Conservation (phyloP, 2,329 filamentous ascomycete species). For the Fusarium kyushuense region DNA sequence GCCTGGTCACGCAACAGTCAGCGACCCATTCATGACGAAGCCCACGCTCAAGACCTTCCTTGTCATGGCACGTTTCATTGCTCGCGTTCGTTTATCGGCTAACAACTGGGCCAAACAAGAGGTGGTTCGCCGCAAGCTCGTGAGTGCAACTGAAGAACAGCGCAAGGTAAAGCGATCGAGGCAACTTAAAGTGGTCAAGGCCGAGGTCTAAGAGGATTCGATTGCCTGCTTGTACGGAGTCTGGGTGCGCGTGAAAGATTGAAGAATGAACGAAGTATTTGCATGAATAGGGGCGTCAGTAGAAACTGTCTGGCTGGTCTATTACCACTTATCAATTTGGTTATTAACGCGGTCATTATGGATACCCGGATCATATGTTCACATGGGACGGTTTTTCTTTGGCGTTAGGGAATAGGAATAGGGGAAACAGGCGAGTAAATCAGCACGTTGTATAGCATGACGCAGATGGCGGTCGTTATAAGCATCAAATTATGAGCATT, state of each 20-base stretch:
- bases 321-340: conserved; percentile 20
- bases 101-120: conserved; percentile 65
- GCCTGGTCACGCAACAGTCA: conserved; percentile 42
- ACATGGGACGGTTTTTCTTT: conserved; percentile 15
- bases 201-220: conserved; percentile 46
- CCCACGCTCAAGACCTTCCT: conserved; percentile 59
- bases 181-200: conserved; percentile 56
- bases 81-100: conserved; percentile 62
- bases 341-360: conserved; percentile 29
- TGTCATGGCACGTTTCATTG: conserved; percentile 64
- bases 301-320: conserved; percentile 16
- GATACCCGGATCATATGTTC: conserved; percentile 29
- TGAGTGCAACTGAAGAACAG: conserved; percentile 62
- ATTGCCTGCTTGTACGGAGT: conserved; percentile 8
- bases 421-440: conserved; percentile 8
- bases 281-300: conserved; percentile 11
- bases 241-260: conserved; percentile 1
- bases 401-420: conserved; percentile 19
- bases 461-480: conserved; percentile 10
- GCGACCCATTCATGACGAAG: conserved; percentile 31
- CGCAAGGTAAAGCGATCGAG: conserved; percentile 59
- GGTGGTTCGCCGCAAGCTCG: conserved; percentile 61
- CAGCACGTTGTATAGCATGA: conserved; percentile 12
- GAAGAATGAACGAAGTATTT: conserved; percentile 27
- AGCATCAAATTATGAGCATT: conserved; percentile 32